Percentiles rank a stretch among this genome's conserved stretches.
These are phyloP conservation scores for Maudiozyma serrabonitensis DNA, from an alignment of 805 yeast species.

Conservation along the genomic window DNA sequence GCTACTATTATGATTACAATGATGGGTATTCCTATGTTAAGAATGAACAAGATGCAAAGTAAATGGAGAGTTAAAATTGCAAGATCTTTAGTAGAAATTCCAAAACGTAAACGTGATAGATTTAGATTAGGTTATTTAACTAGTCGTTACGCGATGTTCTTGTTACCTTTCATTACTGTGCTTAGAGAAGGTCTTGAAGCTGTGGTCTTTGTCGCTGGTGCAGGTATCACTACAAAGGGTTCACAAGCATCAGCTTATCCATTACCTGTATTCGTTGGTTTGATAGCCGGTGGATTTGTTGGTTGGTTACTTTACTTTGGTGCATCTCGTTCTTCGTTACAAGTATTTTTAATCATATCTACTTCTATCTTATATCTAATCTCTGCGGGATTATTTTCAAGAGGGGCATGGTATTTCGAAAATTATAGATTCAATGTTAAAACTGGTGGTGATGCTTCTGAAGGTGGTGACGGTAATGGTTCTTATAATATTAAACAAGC, in stretches of 20 bases:
- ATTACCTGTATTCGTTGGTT: constrained; percentile 82
- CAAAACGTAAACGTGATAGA: constrained; percentile 39
- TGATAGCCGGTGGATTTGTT: constrained; percentile 63
- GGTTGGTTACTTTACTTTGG: constrained; percentile 71
- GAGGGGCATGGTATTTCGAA: constrained; percentile 89
- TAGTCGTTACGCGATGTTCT: constrained; percentile 77
- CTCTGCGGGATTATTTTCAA: constrained; percentile 85
- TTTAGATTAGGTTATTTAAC: constrained; percentile 46
- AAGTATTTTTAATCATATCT: constrained; percentile 75
- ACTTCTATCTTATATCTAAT: constrained; percentile 84
- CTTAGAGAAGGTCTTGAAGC: constrained; percentile 97
- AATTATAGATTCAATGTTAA: constrained; percentile 47
- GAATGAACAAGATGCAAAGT: constrained; percentile 91
- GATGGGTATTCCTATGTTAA: constrained; percentile 95
- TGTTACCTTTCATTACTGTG: constrained; percentile 83
- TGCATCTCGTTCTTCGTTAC: constrained; percentile 77
- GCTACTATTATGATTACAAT: constrained; percentile 82
- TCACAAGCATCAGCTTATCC: constrained; percentile 72
- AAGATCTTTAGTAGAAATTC: constrained; percentile 58
- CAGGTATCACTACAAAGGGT: constrained; percentile 53
- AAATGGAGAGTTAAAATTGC: constrained; percentile 97
- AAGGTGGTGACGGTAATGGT: constrained; percentile 90
- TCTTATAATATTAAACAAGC: constrained; percentile 70
- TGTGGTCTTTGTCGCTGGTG: constrained; percentile 93
- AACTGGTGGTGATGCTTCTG: constrained; percentile 94